Percentiles rank a stretch among this genome's conserved stretches.
Evolutionary conservation across 75 land plant genomes (phyloP).

Genomic region (Chamaecyparis obtusa): DNA sequence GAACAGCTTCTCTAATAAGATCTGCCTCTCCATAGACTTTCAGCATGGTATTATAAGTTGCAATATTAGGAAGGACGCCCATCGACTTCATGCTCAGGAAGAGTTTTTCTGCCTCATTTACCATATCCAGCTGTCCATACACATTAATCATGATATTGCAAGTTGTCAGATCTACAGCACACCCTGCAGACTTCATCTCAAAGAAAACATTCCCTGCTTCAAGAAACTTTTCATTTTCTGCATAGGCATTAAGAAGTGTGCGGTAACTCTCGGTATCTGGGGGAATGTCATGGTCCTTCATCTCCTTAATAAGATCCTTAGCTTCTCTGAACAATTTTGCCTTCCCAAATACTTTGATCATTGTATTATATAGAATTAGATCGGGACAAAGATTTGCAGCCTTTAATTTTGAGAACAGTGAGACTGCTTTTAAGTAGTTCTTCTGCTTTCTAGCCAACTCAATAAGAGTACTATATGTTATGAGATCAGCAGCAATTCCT

Average conservation of each 20-base stretch:
- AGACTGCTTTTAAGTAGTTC: conserved; percentile 79
- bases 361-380: conserved; percentile 76
- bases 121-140: conserved; percentile 88
- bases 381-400: conserved; percentile 65
- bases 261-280: conserved; percentile 87
- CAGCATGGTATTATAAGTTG: conserved; percentile 90
- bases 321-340: conserved; percentile 83
- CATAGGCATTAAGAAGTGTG: conserved; percentile 64
- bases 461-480: conserved; percentile 83
- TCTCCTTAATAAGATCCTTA: conserved; percentile 49
- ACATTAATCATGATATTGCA: conserved; percentile 95
- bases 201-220: conserved; percentile 76
- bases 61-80: conserved; percentile 61
- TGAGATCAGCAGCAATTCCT: conserved; percentile 68
- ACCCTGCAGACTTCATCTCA: conserved; percentile 67
- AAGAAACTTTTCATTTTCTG: conserved; percentile 49
- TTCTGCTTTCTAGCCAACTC: conserved; percentile 68
- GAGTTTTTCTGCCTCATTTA: conserved; percentile 80
- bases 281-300: conserved; percentile 38
- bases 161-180: conserved; percentile 64
- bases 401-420: conserved; percentile 73
- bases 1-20: conserved; percentile 73
- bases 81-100: conserved; percentile 80
- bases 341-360: conserved; percentile 81
- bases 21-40: conserved; percentile 89